Evolutionary conservation across 306 rosid species (phyloP).

Genomic region (Herpetospermum pedunculosum): DNA sequence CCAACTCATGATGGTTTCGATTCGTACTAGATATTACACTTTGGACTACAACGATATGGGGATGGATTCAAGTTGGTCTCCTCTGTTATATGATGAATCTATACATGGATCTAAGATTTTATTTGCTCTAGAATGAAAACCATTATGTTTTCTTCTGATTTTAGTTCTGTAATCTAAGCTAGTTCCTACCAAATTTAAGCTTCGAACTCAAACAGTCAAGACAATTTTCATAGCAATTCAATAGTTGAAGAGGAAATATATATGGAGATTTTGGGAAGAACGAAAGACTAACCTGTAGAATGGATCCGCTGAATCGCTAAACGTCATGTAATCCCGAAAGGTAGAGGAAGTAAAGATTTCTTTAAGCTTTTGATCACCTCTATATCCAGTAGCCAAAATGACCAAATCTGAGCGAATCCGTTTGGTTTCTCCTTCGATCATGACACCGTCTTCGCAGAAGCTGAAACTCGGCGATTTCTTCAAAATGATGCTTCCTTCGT

Average conservation of each 20-base stretch:
- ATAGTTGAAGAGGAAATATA: background rate
- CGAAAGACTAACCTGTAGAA: constrained; percentile 36
- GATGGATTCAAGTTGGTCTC: background rate
- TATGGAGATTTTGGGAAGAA: background rate
- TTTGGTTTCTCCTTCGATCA: constrained; percentile 28
- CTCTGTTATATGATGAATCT: background rate
- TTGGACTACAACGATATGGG: background rate
- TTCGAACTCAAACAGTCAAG: background rate
- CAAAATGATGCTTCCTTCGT: constrained; percentile 49
- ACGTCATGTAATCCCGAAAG: constrained; percentile 28
- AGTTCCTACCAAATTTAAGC: background rate
- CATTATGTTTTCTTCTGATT: too few species aligned
- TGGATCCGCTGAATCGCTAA: constrained; percentile 26
- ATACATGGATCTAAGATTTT: background rate
- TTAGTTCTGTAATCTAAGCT: background rate
- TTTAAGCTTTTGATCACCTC: constrained; percentile 51
- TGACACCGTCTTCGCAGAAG: constrained; percentile 39
- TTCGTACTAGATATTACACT: background rate
- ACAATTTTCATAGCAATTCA: background rate
- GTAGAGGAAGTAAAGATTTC: constrained; percentile 37
- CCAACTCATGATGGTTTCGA: too few species aligned
- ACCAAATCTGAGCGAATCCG: constrained; percentile 35
- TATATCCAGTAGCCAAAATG: constrained; percentile 50
- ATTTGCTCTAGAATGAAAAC: background rate
- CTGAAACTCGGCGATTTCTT: constrained; percentile 34